Evolutionary conservation across 1,284 basidiomycete species (phyloP), one percentile per base, ranked within the genome.

Genomic region (Pseudozyma tsukubaensis): DNA sequence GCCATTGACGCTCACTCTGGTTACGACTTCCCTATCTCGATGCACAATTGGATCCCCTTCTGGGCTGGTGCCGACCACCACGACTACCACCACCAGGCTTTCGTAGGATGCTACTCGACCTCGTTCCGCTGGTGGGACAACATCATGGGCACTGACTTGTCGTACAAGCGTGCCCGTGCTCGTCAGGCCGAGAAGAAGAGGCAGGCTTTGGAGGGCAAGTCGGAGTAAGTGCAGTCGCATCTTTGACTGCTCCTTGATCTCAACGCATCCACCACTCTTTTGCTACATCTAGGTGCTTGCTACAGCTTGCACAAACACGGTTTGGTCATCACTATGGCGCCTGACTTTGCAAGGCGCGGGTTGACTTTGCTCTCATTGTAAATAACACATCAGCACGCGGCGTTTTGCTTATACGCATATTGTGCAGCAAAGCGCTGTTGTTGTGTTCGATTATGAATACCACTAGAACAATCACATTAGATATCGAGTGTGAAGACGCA

Each of bases 51-150:
- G 82, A 67, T 99, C 34, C 96, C 96, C 4, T 94, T 98, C 89
- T 99, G 96, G 96, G 94, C 94, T 24, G 96, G 97, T 52, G 97
- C 96, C 0, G 97, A 99, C 83, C 95, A 97, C 88, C 95, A 97
- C 86, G 95, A 83, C 76, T 78, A 85, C 72, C 83, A 85, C 72
- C 84, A 84, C 73, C 78, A 80, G 77, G 80, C 80, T 16, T 79
- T 77, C 44, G 59, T 82, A 3, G 74, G 78, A 62, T 83, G 79
- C 78, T 81, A 78, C 72, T 76, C 83, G 54, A 83, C 83, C 35
- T 75, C 70, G 47, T 84, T 84, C 81, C 66, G 83, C 29, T 83
- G 79, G 79, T 83, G 82, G 81, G 83, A 84, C 78, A 63, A 66
- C 64, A 21, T 82, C 14, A 68, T 84, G 72, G 82, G 83, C 55